Conservation (phyloP, 306 rosid species). For the Aeschynomene evenia region DNA sequence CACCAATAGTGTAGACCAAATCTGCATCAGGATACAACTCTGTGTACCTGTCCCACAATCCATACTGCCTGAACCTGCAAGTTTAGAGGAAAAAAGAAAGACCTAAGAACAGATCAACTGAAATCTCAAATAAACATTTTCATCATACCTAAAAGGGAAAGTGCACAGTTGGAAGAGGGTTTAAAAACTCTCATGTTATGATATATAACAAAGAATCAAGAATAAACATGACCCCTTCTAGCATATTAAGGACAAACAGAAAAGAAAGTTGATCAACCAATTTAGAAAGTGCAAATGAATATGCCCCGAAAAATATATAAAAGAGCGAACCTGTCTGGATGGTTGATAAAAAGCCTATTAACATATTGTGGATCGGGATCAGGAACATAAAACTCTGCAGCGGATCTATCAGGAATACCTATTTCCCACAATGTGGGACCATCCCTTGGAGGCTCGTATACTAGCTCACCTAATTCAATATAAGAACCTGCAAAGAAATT, state of each 20-base stretch:
- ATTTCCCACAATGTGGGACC: slow-evolving; percentile 96
- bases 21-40: slow-evolving; percentile 74
- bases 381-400: slow-evolving; percentile 73
- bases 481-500: slow-evolving; percentile 45
- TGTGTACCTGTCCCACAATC: slow-evolving; percentile 85
- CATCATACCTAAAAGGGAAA: slow-evolving; percentile 2
- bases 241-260: background rate
- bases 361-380: slow-evolving; percentile 66
- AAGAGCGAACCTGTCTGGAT: slow-evolving; percentile 74
- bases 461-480: slow-evolving; percentile 56
- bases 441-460: slow-evolving; percentile 74
- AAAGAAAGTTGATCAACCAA: slow-evolving; percentile 1
- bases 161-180: slow-evolving; percentile 16
- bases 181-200: background rate
- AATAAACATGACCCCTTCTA: background rate
- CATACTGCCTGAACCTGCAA: slow-evolving; percentile 83
- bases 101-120: slow-evolving; percentile 14
- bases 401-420: slow-evolving; percentile 80
- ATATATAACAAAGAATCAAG: slow-evolving; percentile 19
- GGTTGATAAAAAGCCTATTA: slow-evolving; percentile 64
- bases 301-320: background rate
- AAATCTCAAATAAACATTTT: slow-evolving; percentile 27
- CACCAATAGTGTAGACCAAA: slow-evolving; percentile 66
- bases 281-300: background rate
- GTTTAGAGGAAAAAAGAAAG: slow-evolving; percentile 19